Base-by-base conservation (phyloP, 768 basidiomycete species). In the Collybia nuda region DNA sequence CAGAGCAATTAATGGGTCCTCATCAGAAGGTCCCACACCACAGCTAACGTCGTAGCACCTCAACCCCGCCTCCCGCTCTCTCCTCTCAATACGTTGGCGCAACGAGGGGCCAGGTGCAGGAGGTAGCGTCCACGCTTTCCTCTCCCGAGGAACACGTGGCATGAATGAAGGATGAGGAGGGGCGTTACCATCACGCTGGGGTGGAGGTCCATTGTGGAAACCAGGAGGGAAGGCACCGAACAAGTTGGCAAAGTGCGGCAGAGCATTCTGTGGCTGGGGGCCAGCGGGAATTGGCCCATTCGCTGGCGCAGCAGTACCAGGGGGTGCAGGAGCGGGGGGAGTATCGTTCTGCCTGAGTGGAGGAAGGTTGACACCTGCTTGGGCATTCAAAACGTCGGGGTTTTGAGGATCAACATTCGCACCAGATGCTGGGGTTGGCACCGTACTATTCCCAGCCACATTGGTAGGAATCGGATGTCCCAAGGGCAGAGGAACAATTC, bases 11-110 rank as follows among this genome's bases (percentile, higher is more conserved):
- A 67, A 67, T 12, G 86, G 86, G 38, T 88, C 85, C 14, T 88
- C 87, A 50, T 89, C 87, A 12, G 80, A 82, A 6, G 87, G 87
- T 0, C 88, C 90, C 23, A 90, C 62, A 2, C 86, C 87, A 64
- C 90, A 92, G 52, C 81, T 82, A 23, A 82, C 67, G 58, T 90
- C 89, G 35, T 71, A 80, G 62, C 90, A 92, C 43, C 90, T 74
- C 57, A 89, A 60, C 0, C 87, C 89, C 18, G 79, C 76, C 62
- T 88, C 86, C 18, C 84, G 78, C 65, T 91, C 90, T 48, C 80
- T 75, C 51, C 78, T 76, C 64, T 92, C 90, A 15, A 92, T 73
- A 5, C 83, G 79, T 63, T 90, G 81, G 22, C 90, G 85, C 39
- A 90, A 67, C 5, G 88, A 87, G 28, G 75, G 76, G 0, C 88